phyloP scores from a whole-genome alignment of 257 asterid species.

The Buddleja alternifolia region DNA sequence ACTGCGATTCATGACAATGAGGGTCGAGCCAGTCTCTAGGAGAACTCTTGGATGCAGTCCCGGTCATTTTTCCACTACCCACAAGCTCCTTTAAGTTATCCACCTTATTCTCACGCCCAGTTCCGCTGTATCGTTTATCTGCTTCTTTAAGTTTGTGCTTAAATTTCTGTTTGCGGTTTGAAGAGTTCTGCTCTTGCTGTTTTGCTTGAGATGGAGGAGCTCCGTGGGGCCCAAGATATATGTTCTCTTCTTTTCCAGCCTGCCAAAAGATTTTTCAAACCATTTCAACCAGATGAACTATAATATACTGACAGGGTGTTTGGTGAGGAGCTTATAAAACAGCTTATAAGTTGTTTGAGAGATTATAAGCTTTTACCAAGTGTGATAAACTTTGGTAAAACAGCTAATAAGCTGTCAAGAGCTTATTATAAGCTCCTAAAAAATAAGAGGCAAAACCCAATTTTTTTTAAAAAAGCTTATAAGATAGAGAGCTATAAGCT shows the following conservation, averaged over 20 bases:
- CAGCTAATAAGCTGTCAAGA: too few species aligned
- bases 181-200: conserved; percentile 60
- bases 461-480: too few species aligned
- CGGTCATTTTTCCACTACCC: conserved; percentile 62
- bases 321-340: too few species aligned
- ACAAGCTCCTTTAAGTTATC: conserved; percentile 82
- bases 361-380: too few species aligned
- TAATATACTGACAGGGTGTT: background rate
- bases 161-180: conserved; percentile 68
- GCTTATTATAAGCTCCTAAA: too few species aligned
- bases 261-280: conserved; percentile 30
- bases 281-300: conserved; percentile 1
- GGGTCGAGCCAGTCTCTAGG: conserved; percentile 90
- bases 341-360: too few species aligned
- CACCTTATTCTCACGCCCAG: conserved; percentile 81
- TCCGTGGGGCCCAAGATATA: conserved; percentile 96
- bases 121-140: conserved; percentile 54
- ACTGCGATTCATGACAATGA: conserved; percentile 86
- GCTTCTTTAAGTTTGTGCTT: conserved; percentile 90
- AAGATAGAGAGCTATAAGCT: too few species aligned
- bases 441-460: too few species aligned
- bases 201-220: conserved; percentile 85
- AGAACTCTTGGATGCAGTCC: conserved; percentile 50
- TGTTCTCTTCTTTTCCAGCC: conserved; percentile 64
- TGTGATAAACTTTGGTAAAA: too few species aligned